Conservation (phyloP, 805 yeast species). For the Sugiyamaella chiloensis region DNA sequence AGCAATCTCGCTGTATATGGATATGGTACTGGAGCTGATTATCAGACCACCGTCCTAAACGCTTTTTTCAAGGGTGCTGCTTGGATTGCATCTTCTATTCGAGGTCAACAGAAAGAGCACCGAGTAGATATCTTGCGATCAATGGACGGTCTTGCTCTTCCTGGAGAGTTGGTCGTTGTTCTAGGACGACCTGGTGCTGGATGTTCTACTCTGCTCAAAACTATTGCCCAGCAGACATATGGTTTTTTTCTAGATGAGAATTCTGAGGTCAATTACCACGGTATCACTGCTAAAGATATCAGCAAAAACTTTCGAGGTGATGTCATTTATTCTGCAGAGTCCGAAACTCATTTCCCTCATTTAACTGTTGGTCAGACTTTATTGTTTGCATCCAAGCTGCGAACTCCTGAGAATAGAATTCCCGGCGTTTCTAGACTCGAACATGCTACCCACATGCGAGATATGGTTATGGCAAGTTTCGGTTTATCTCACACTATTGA, state of each 20-base stretch:
- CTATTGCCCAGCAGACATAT: slow-evolving; percentile 50
- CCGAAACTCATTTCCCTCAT: slow-evolving; percentile 63
- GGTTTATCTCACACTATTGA: slow-evolving; percentile 41
- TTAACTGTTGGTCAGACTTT: slow-evolving; percentile 61
- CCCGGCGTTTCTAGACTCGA: slow-evolving; percentile 48
- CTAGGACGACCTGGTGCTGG: slow-evolving; percentile 80
- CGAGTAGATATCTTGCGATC: slow-evolving; percentile 39
- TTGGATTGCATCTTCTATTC: slow-evolving; percentile 17
- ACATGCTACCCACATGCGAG: slow-evolving; percentile 48
- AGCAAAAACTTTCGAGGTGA: slow-evolving; percentile 54
- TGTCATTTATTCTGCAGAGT: slow-evolving; percentile 60
- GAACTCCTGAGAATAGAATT: slow-evolving; percentile 57
- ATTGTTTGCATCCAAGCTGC: slow-evolving; percentile 50
- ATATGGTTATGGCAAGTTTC: slow-evolving; percentile 47
- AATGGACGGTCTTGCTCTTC: slow-evolving; percentile 53
- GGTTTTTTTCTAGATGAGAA: slow-evolving; percentile 50
- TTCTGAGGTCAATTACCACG: slow-evolving; percentile 44
- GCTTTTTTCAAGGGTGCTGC: slow-evolving; percentile 27
- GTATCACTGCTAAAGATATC: slow-evolving; percentile 46
- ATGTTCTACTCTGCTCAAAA: slow-evolving; percentile 58
- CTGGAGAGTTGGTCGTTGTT: slow-evolving; percentile 70
- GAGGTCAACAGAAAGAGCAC: slow-evolving; percentile 43
- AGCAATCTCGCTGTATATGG: slow-evolving; percentile 61
- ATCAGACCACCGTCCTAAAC: slow-evolving; percentile 59
- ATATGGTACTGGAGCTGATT: slow-evolving; percentile 59